Conservation (phyloP, 164 flowering plant species). For the Vitis riparia region DNA sequence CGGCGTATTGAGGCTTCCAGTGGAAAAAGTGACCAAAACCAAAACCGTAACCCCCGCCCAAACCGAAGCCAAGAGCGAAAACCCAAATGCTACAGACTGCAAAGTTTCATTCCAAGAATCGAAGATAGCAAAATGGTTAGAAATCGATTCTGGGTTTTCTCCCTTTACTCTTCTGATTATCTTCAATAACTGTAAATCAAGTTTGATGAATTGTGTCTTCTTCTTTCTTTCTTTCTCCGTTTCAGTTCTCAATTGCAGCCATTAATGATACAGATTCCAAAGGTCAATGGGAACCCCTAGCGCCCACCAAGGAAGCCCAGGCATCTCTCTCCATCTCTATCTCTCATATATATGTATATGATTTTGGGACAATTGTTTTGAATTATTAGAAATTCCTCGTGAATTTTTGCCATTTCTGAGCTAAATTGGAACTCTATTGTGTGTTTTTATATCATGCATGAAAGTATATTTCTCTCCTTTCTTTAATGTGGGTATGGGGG, state of each 20-base stretch:
- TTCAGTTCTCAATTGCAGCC: constrained; percentile 92
- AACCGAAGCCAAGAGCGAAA: neutral
- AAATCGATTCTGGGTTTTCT: neutral
- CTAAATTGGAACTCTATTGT: too few species aligned
- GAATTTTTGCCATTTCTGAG: too few species aligned
- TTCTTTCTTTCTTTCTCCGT: constrained; percentile 5
- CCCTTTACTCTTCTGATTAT: neutral
- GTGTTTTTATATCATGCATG: too few species aligned
- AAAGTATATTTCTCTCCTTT: too few species aligned
- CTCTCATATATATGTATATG: neutral
- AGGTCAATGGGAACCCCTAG: constrained; percentile 81
- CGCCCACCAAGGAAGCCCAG: constrained; percentile 99
- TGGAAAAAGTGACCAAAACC: too few species aligned
- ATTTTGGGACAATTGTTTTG: neutral
- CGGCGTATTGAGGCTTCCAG: too few species aligned
- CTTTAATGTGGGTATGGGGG: too few species aligned
- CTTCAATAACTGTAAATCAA: neutral
- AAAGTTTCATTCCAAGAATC: neutral
- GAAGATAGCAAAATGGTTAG: neutral
- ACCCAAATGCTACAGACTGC: neutral
- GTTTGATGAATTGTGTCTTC: neutral
- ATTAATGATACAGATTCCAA: constrained; percentile 82
- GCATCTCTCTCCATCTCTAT: constrained; percentile 24
- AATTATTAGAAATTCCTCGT: too few species aligned
- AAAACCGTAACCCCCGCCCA: too few species aligned